Evolutionary conservation across 164 flowering plant genomes (phyloP), one percentile per base, ranked within the genome.

Genomic region (Magnolia officinalis): DNA sequence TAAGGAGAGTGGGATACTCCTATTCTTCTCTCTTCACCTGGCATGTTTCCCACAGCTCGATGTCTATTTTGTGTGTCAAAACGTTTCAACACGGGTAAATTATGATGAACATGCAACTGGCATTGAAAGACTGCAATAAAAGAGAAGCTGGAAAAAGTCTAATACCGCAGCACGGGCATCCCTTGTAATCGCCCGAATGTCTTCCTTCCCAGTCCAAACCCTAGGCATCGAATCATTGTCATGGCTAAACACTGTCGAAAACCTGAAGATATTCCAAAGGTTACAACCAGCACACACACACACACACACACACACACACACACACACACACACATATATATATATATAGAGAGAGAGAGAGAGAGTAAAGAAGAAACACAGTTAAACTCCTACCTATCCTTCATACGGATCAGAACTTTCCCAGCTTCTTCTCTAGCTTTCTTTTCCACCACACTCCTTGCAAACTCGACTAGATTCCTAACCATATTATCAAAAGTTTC

Each of bases 361-460:
- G 45, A 4, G 50, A 3, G 13, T 26, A 13, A 16, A 26, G 26
- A 19, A 10, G 50, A 13, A n/a, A 76, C 59, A 26, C 18, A 37
- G 26, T 11, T 4, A 26, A 63, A 10, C 20, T 58, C 13, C 74
- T 21, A 93, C 96, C 94, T 89, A 49, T 92, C 95, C 79, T 93
- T 93, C 98, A 93, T 93, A 67, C 74, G 88, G 37, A 85, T 86
- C 80, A 93, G 72, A 78, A 90, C 92, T 79, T 77, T 89, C 6
- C 89, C 90, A 77, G 96, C 94, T 87, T 89, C 96, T 78, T 92
- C 95, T 79, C 85, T 92, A 66, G 98, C 89, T 76, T 90, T 93
- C 21, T 61, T 82, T 75, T 86, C 92, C 24, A 93, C 94, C 49
- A 93, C 72, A 68, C 76, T 78, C 82, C 86, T 83, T 59, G 89